phyloP scores from a whole-genome alignment of 2,329 filamentous ascomycete species.

The Cytospora paraplurivora region DNA sequence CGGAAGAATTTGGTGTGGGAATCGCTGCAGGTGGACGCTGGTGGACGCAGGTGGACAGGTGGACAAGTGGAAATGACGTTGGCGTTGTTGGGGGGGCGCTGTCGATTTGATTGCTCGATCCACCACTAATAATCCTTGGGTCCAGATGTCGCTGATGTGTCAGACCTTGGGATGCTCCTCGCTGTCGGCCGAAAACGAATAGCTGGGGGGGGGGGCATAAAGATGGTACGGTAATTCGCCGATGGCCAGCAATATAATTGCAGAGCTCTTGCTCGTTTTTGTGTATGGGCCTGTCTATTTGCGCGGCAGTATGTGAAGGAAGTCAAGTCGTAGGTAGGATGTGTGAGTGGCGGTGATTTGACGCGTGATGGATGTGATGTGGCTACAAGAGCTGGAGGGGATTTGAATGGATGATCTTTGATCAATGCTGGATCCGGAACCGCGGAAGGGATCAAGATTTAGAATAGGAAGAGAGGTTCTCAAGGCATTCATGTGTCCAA shows the following conservation, averaged over 20 bases:
- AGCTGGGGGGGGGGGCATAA: too few relatives aligned
- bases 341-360: neutral
- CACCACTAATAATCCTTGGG: constrained; percentile 24
- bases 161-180: constrained; percentile 7
- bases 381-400: neutral
- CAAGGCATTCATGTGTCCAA: too few relatives aligned
- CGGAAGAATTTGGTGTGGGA: constrained; percentile 18
- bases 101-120: constrained; percentile 28
- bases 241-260: neutral
- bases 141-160: constrained; percentile 10
- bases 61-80: constrained; percentile 22
- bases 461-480: too few relatives aligned
- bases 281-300: neutral
- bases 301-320: too few relatives aligned
- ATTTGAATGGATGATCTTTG: neutral
- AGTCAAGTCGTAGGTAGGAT: too few relatives aligned
- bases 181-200: constrained; percentile 9
- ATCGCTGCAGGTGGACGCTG: neutral
- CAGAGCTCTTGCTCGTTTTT: neutral
- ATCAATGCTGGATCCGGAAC: neutral
- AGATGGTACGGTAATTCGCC: neutral
- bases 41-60: constrained; percentile 3
- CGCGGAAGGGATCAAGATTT: too few relatives aligned
- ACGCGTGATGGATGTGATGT: neutral
- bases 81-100: constrained; percentile 6